These are phyloP conservation scores for Podospora didyma DNA, from an alignment of 495 filamentous ascomycete species.

Conservation along the genomic window DNA sequence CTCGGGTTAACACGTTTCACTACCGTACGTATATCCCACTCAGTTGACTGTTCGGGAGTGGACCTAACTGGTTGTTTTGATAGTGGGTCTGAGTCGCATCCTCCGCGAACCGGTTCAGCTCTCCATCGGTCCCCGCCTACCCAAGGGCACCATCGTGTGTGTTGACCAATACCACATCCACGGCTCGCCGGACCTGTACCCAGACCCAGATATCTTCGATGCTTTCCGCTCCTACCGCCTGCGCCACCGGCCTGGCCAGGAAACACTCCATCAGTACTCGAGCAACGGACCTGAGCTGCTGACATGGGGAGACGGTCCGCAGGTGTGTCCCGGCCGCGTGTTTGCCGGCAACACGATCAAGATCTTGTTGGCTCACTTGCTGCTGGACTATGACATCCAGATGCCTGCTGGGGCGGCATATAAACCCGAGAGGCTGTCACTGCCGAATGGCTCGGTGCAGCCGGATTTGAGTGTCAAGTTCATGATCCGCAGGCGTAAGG, in stretches of 20 bases:
- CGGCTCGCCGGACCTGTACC: background rate
- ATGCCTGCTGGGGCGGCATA: conserved; percentile 1
- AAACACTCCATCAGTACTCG: conserved; percentile 10
- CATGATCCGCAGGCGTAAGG: background rate
- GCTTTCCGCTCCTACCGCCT: conserved; percentile 34
- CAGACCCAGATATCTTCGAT: conserved; percentile 30
- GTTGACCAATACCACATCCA: conserved; percentile 8
- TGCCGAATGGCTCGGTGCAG: conserved; percentile 4
- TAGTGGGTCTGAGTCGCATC: conserved; percentile 5
- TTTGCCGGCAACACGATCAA: conserved; percentile 27
- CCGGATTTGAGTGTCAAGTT: conserved; percentile 1
- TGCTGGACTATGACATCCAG: conserved; percentile 11
- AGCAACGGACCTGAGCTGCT: conserved; percentile 13
- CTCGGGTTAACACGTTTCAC: conserved; percentile 12
- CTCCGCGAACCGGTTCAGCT: conserved; percentile 2
- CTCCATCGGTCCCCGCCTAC: conserved; percentile 3
- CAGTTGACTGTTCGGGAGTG: no score
- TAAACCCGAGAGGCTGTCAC: conserved; percentile 4
- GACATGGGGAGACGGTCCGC: conserved; percentile 32
- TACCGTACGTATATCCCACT: background rate
- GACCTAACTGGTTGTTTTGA: no score
- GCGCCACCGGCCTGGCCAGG: conserved; percentile 25
- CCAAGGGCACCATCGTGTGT: conserved; percentile 8
- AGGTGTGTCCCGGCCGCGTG: conserved; percentile 42
- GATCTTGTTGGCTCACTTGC: conserved; percentile 6